Percentiles rank a stretch among this genome's conserved stretches.
These are phyloP conservation scores for Phytopythium oedochilum DNA, from an alignment of 352 stramenopile genomes.

Conservation along the genomic window DNA sequence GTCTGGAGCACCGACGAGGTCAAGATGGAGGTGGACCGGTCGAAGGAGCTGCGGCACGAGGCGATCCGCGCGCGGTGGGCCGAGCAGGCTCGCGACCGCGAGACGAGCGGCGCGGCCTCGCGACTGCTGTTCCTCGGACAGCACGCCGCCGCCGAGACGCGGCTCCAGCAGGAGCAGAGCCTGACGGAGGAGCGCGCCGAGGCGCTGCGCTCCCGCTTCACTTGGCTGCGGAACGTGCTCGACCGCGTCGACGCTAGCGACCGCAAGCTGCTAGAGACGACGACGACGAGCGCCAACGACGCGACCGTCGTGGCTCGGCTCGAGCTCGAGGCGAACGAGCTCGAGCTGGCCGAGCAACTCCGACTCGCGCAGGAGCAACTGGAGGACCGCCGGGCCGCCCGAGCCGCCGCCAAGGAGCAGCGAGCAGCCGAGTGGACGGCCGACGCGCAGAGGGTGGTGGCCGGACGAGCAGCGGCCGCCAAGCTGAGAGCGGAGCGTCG, in stretches of 20 bases:
- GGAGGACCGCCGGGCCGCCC: slow-evolving; percentile 21
- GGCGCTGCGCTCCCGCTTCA: slow-evolving; percentile 29
- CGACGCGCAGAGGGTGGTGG: slow-evolving; percentile 24
- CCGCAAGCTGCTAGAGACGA: not conserved
- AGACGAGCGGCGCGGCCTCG: slow-evolving; percentile 49
- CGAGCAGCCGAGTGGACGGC: slow-evolving; percentile 25
- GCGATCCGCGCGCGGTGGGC: slow-evolving; percentile 44
- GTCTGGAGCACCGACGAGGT: slow-evolving; percentile 64
- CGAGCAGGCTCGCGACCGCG: slow-evolving; percentile 46
- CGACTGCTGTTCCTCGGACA: slow-evolving; percentile 44
- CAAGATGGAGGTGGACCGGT: slow-evolving; percentile 51
- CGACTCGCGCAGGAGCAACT: slow-evolving; percentile 14
- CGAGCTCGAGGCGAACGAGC: slow-evolving; percentile 25
- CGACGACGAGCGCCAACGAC: not conserved
- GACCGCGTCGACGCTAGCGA: not conserved
- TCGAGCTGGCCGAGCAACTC: slow-evolving; percentile 25
- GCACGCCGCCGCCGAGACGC: slow-evolving; percentile 26
- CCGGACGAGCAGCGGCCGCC: slow-evolving; percentile 26
- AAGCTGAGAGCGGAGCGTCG: slow-evolving; percentile 27
- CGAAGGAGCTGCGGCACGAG: slow-evolving; percentile 46
- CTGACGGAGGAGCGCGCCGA: slow-evolving; percentile 41
- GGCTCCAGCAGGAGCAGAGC: slow-evolving; percentile 29
- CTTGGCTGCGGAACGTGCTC: slow-evolving; percentile 26
- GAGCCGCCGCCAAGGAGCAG: slow-evolving; percentile 26
- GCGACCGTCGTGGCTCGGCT: not conserved